A percentile compares a stretch with the other conserved stretches of the same genome.
Conservation (phyloP, 1,284 basidiomycete species). For the Trichosporon inkin region DNA sequence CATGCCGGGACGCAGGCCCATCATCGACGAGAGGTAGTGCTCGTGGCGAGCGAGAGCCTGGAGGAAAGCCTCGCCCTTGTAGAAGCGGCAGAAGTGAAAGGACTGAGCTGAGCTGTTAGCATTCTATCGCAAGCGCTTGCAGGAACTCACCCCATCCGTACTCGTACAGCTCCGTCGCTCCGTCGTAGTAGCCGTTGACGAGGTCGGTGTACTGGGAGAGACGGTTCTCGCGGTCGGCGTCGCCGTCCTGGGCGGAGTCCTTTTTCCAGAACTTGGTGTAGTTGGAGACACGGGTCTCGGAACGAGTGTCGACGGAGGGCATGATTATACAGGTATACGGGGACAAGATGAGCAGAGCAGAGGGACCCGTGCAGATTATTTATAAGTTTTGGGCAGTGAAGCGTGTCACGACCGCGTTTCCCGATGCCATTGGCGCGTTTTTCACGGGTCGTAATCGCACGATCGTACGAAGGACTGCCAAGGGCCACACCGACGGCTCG, state of each 20-base stretch:
- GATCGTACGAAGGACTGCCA: constrained; percentile 11
- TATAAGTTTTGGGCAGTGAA: constrained; percentile 3
- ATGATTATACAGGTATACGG: constrained; percentile 8
- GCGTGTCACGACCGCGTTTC: neutral
- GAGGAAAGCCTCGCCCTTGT: constrained; percentile 86
- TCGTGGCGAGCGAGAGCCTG: constrained; percentile 87
- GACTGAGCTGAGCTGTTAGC: constrained; percentile 56
- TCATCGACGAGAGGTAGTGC: constrained; percentile 89
- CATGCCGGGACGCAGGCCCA: constrained; percentile 81
- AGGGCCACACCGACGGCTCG: constrained; percentile 2
- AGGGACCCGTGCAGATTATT: neutral
- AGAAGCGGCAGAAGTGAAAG: constrained; percentile 98
- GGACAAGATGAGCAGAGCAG: neutral
- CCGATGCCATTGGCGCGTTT: constrained; percentile 7
- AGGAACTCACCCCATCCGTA: constrained; percentile 59
- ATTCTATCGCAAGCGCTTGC: too few species aligned
- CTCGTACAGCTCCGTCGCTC: constrained; percentile 94
- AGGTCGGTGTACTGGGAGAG: constrained; percentile 85
- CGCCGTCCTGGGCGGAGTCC: constrained; percentile 69
- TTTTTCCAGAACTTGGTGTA: constrained; percentile 95
- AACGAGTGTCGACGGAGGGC: constrained; percentile 63
- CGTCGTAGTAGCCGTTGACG: constrained; percentile 93
- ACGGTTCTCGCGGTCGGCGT: constrained; percentile 68
- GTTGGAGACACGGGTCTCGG: constrained; percentile 75
- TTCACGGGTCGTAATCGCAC: constrained; percentile 5